phyloP scores from a whole-genome alignment of 331 rosid species.

The Acacia concinna region DNA sequence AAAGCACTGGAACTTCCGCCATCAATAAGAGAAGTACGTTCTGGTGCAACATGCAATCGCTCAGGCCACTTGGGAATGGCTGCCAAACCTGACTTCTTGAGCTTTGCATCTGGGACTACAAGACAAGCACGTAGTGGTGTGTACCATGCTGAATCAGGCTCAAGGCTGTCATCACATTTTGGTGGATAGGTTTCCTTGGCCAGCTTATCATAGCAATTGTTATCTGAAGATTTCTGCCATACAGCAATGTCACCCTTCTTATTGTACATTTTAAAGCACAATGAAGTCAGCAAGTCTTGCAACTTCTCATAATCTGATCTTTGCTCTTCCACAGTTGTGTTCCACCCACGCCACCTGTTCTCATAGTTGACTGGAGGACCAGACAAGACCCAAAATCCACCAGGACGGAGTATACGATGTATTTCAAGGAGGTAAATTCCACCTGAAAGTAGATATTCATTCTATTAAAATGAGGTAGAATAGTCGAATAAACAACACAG shows the following conservation, averaged over 20 bases:
- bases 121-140: conserved; percentile 80
- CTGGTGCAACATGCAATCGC: conserved; percentile 67
- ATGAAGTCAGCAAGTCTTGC: conserved; percentile 66
- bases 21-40: conserved; percentile 57
- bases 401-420: conserved; percentile 96
- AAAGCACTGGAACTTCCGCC: conserved; percentile 69
- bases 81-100: conserved; percentile 51
- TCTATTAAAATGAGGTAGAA: background rate
- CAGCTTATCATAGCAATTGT: conserved; percentile 63
- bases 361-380: conserved; percentile 98
- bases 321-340: conserved; percentile 88
- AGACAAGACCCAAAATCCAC: conserved; percentile 96
- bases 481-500: background rate
- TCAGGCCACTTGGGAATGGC: conserved; percentile 86
- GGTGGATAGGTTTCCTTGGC: conserved; percentile 70
- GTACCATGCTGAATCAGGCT: conserved; percentile 96
- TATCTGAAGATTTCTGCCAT: conserved; percentile 77
- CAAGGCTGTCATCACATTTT: conserved; percentile 84
- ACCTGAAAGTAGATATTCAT: conserved; percentile 50
- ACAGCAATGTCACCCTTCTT: conserved; percentile 92
- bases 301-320: conserved; percentile 72
- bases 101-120: conserved; percentile 71
- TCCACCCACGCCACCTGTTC: conserved; percentile 96
- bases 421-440: conserved; percentile 87
- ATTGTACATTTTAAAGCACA: conserved; percentile 86